A percentile compares a stretch with the other conserved stretches of the same genome.
These are phyloP conservation scores for Ophiognomonia clavigignenti-juglandacearum DNA, from an alignment of 2,329 filamentous ascomycete species.

Conservation along the genomic window DNA sequence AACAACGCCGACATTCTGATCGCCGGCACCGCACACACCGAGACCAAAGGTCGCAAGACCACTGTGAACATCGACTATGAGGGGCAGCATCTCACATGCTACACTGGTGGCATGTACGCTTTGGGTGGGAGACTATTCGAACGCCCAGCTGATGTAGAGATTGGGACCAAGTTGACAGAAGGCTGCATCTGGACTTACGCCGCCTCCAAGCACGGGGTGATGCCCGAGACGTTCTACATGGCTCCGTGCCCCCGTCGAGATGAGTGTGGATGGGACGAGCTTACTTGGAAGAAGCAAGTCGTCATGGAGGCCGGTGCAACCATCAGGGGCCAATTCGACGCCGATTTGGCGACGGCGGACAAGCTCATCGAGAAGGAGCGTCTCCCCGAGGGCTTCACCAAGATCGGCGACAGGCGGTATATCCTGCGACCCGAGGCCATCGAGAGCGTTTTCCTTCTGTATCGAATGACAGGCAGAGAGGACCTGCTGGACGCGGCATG, in stretches of 20 bases:
- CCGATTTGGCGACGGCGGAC: constrained; percentile 4
- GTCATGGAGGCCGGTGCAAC: constrained; percentile 5
- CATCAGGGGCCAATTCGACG: constrained; percentile 1
- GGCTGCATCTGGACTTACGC: constrained; percentile 50
- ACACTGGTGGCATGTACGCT: constrained; percentile 46
- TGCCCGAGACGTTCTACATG: constrained; percentile 46
- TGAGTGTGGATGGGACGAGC: constrained; percentile 25
- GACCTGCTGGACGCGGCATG: constrained; percentile 12
- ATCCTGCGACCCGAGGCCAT: constrained; percentile 16
- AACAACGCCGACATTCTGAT: constrained; percentile 52
- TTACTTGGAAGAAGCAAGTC: constrained; percentile 22
- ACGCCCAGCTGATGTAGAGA: constrained; percentile 35
- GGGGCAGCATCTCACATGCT: constrained; percentile 45
- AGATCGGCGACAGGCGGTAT: constrained; percentile 6
- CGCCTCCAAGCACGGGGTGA: constrained; percentile 43
- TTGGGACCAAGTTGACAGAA: constrained; percentile 40
- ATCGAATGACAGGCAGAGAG: constrained; percentile 8
- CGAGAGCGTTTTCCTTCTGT: constrained; percentile 15
- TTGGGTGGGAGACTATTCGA: constrained; percentile 41
- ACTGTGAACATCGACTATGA: constrained; percentile 22
- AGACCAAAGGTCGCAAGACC: constrained; percentile 14
- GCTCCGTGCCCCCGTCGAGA: constrained; percentile 29
- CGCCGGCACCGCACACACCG: constrained; percentile 33
- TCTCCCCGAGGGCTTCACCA: constrained; percentile 11
- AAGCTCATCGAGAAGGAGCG: constrained; percentile 1